phyloP scores from a whole-genome alignment of 176 grass and related monocot species.

The Saccharum officinarum region DNA sequence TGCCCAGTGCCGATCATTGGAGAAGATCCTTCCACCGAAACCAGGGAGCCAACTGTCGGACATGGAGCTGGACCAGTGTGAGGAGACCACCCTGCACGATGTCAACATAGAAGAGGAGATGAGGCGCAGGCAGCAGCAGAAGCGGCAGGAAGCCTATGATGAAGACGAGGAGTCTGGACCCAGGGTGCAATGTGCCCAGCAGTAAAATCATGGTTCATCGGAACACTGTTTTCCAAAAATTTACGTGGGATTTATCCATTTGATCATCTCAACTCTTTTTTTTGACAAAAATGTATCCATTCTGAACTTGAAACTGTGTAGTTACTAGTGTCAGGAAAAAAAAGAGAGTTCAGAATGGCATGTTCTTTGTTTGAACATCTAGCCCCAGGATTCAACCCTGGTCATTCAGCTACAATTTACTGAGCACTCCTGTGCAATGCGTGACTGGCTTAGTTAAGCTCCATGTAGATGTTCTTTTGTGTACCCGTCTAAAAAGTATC shows the following conservation, averaged over 20 bases:
- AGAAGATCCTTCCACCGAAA: conserved; percentile 64
- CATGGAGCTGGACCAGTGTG: conserved; percentile 71
- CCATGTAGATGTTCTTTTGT: neutral
- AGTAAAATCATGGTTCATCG: conserved; percentile 34
- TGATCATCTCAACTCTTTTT: neutral
- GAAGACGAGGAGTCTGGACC: conserved; percentile 63
- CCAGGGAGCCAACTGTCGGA: conserved; percentile 44
- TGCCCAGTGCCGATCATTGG: conserved; percentile 53
- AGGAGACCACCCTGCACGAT: conserved; percentile 82
- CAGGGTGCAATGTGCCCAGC: conserved; percentile 92
- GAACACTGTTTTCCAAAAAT: neutral
- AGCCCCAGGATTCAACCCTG: neutral
- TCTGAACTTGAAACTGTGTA: neutral
- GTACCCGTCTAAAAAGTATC: neutral
- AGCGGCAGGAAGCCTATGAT: conserved; percentile 71
- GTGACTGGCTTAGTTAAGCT: neutral
- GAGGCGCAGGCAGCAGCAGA: conserved; percentile 70
- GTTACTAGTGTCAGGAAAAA: neutral
- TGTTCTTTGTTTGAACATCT: neutral
- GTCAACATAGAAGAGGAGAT: conserved; percentile 96
- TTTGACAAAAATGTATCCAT: neutral
- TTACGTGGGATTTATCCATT: neutral
- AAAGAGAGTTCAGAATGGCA: neutral
- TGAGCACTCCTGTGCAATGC: neutral
- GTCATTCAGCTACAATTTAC: neutral